These are phyloP conservation scores for Aegilops sharonensis DNA, from an alignment of 176 grass and related monocot species.

Conservation along the genomic window DNA sequence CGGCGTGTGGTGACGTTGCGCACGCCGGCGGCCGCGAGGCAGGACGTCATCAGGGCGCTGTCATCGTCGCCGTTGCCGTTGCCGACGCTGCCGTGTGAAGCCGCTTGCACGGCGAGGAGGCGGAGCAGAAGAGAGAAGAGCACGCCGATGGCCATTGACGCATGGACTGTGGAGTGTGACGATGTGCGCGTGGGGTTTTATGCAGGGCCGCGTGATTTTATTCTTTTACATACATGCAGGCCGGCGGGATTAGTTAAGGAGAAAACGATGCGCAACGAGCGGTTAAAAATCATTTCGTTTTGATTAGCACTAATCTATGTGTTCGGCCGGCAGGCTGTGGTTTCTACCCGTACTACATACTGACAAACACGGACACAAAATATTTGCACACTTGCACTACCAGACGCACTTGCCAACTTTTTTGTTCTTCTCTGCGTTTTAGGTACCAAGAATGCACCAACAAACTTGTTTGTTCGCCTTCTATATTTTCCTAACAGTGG, in stretches of 20 bases:
- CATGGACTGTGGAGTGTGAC: background rate
- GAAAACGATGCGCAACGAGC: background rate
- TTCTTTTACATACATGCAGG: background rate
- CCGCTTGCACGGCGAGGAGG: conserved; percentile 24
- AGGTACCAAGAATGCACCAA: no score
- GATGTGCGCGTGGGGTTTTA: conserved; percentile 10
- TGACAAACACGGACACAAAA: background rate
- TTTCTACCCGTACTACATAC: background rate
- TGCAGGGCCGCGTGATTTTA: background rate
- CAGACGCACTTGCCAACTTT: background rate
- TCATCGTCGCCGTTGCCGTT: background rate
- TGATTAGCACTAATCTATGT: background rate
- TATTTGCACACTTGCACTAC: no score
- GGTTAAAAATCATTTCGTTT: background rate
- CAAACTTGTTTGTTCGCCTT: background rate
- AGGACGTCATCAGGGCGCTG: conserved; percentile 14
- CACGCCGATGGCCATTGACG: conserved; percentile 7
- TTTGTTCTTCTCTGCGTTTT: background rate
- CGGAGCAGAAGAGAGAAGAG: conserved; percentile 1
- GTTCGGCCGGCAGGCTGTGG: conserved; percentile 9
- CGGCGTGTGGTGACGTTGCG: conserved; percentile 48
- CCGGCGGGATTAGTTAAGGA: background rate
- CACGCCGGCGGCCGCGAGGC: conserved; percentile 52
- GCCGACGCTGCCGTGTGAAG: background rate
- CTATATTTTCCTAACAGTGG: background rate